These are phyloP conservation scores for Eleusine indica DNA, from an alignment of 176 grass and related monocot species.

Conservation along the genomic window DNA sequence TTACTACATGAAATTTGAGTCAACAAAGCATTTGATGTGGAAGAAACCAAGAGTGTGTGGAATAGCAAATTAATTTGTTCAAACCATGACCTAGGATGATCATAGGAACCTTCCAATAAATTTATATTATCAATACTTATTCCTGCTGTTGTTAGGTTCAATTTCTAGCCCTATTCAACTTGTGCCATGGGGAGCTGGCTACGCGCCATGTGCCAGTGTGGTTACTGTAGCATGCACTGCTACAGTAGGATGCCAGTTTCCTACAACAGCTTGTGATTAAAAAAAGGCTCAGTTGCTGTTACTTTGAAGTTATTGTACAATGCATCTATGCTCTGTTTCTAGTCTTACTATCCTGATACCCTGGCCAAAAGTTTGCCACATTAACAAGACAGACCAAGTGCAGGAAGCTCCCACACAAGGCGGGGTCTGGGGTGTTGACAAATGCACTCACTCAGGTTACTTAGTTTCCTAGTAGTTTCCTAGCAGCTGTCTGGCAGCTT, in stretches of 20 bases:
- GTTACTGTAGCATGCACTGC: too few relatives aligned
- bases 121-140: background rate
- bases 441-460: too few relatives aligned
- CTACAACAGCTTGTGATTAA: background rate
- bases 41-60: background rate
- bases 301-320: background rate
- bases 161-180: background rate
- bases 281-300: background rate
- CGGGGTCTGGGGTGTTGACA: too few relatives aligned
- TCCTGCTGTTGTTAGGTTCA: background rate
- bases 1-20: background rate
- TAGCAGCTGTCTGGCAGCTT: too few relatives aligned
- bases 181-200: background rate
- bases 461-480: too few relatives aligned
- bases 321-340: background rate
- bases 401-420: too few relatives aligned
- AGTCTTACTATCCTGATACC: background rate
- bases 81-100: background rate
- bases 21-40: background rate
- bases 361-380: background rate
- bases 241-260: too few relatives aligned
- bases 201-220: too few relatives aligned
- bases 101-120: background rate
- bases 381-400: too few relatives aligned
- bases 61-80: background rate